Conservation (phyloP, 2,329 filamentous ascomycete species). For the Trichoderma sp. region DNA sequence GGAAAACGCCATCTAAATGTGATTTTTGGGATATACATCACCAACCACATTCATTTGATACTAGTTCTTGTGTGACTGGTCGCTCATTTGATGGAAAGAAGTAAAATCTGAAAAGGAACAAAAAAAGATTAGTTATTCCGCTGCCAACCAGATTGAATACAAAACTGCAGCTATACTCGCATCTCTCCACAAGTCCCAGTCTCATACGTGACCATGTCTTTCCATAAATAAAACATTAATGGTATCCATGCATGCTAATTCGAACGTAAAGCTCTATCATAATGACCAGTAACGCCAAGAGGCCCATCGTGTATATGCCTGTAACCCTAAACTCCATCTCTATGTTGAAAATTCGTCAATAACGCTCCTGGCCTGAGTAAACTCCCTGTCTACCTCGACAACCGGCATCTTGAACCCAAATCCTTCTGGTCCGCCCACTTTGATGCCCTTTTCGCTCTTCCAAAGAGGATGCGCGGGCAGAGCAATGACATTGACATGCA, state of each 20-base stretch:
- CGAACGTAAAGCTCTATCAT: background rate
- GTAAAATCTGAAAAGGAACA: constrained; percentile 11
- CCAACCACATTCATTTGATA: constrained; percentile 4
- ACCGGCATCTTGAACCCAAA: constrained; percentile 37
- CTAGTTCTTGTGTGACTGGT: constrained; percentile 1
- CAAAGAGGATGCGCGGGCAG: constrained; percentile 53
- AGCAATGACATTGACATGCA: constrained; percentile 52
- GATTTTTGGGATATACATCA: background rate
- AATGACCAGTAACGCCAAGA: background rate
- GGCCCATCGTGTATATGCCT: background rate
- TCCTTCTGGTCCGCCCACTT: constrained; percentile 37
- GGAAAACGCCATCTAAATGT: constrained; percentile 58
- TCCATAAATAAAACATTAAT: background rate
- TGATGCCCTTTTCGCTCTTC: constrained; percentile 42
- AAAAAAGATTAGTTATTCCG: background rate
- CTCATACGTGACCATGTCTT: background rate
- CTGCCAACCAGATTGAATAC: constrained; percentile 21
- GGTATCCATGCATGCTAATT: background rate
- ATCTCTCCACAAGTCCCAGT: too few relatives aligned
- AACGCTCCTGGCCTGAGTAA: constrained; percentile 50
- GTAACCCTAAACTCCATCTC: background rate
- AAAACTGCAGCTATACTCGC: background rate
- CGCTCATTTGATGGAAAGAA: constrained; percentile 16
- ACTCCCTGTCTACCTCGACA: constrained; percentile 36
- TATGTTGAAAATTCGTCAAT: constrained; percentile 35